These are phyloP conservation scores for Jaltomata sinuosa DNA, from an alignment of 257 asterid species.

Conservation along the genomic window DNA sequence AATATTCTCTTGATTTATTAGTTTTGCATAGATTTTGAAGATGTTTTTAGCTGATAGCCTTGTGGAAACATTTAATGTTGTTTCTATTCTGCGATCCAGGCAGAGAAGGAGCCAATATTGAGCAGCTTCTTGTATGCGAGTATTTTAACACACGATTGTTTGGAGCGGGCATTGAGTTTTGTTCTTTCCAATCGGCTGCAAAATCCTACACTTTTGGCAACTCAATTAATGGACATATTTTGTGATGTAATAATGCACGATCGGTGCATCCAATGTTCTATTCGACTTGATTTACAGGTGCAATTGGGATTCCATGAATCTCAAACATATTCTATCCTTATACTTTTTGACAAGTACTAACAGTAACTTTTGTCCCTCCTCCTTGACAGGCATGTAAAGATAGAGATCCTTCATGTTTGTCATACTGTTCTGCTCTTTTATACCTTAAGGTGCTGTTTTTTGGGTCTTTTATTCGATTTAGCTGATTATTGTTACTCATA, in stretches of 20 bases:
- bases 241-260: conserved; percentile 31
- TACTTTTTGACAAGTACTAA: not conserved
- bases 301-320: not conserved
- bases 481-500: not conserved
- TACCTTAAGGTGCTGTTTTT: conserved; percentile 28
- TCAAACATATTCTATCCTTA: not conserved
- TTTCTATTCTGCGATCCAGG: conserved; percentile 18
- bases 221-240: conserved; percentile 32
- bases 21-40: not conserved
- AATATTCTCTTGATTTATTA: not conserved
- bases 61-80: not conserved
- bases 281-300: conserved; percentile 40
- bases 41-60: not conserved
- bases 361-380: not conserved
- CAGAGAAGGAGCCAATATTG: conserved; percentile 39
- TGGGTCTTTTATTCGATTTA: not conserved
- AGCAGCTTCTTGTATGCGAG: conserved; percentile 40
- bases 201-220: conserved; percentile 38
- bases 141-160: conserved; percentile 31
- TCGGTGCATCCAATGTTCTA: conserved; percentile 27
- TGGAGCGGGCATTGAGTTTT: conserved; percentile 33
- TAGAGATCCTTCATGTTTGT: conserved; percentile 41
- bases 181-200: conserved; percentile 40
- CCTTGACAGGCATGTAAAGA: conserved; percentile 30
- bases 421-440: conserved; percentile 33